Evolutionary conservation across 441 rosid species (phyloP), one percentile per base, ranked within the genome.

Genomic region (Aquilaria agallochum): DNA sequence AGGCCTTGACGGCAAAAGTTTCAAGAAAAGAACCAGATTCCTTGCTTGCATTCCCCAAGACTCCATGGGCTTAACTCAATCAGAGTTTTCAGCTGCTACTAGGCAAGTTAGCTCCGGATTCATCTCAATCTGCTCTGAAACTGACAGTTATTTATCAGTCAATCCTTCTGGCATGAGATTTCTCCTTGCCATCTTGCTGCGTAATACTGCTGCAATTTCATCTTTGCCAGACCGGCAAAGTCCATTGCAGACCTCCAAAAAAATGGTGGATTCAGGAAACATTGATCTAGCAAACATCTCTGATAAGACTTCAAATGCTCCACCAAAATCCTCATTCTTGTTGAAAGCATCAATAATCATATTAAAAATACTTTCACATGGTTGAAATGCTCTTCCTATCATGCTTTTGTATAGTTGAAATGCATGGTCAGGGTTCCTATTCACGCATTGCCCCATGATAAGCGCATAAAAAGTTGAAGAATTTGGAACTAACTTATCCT

Each of bases 381-480:
- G 95, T 74, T 76, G 83, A 55, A 63, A 80, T 31, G 92, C 90
- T n/a, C 78, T 75, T 66, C 83, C 82, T 55, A 74, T 68, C 97
- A 89, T 91, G 73, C 81, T 78, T 72, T 70, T 82, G 63, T 82
- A 91, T 14, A 89, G 71, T 77, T 85, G 82, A 65, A 85, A 84
- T 4, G 85, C 95, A 6, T 84, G 76, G 53, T 84, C 86, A 4
- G 87, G 74, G 53, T 82, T 83, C 58, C 72, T 78, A 78, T 89
- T 83, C 44, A 68, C 77, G 55, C 88, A 89, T 72, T 87, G 96
- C 58, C 95, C 97, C 47, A 50, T 55, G 15, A 89, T 89, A 34
- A 92, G 84, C 5, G 89, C 89, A 27, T 88, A 80, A 65, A 80
- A 89, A 51, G 92, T 92, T 9, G 96, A 87, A 10, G 85, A 75